phyloP scores from a whole-genome alignment of 2,329 filamentous ascomycete species.

The Phaeomoniella chlamydospora region DNA sequence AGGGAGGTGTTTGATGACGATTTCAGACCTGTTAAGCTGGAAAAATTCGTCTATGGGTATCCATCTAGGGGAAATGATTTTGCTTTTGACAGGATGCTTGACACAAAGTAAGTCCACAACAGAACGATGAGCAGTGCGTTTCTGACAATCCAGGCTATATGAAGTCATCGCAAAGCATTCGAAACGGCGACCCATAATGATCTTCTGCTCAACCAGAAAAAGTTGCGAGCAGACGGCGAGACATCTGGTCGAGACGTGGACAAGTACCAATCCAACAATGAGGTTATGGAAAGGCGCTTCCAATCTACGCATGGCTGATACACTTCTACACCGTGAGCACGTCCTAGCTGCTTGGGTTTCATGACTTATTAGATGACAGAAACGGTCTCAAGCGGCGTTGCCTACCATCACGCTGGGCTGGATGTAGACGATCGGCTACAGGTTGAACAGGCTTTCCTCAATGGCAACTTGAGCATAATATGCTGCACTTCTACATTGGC shows the following conservation, averaged over 20 bases:
- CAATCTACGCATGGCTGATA: too few species aligned
- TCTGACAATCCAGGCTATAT: slow-evolving; percentile 36
- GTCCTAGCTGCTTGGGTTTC: too few species aligned
- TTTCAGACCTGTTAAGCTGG: slow-evolving; percentile 62
- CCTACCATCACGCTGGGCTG: slow-evolving; percentile 72
- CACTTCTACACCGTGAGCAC: too few species aligned
- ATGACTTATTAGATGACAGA: slow-evolving; percentile 17
- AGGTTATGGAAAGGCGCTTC: slow-evolving; percentile 46
- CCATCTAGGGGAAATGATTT: slow-evolving; percentile 54
- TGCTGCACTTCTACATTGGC: slow-evolving; percentile 79
- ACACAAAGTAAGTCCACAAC: slow-evolving; percentile 32
- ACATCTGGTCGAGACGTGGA: slow-evolving; percentile 53
- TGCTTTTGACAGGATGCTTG: slow-evolving; percentile 57
- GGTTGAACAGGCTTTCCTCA: slow-evolving; percentile 54
- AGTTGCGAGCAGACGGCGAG: slow-evolving; percentile 56
- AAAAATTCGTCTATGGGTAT: slow-evolving; percentile 65
- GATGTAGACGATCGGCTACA: slow-evolving; percentile 46
- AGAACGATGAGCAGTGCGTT: neutral
- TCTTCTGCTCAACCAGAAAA: slow-evolving; percentile 69
- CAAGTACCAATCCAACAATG: slow-evolving; percentile 30
- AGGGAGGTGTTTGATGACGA: slow-evolving; percentile 63
- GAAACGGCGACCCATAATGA: slow-evolving; percentile 59
- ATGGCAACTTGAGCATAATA: slow-evolving; percentile 62
- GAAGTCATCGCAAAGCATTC: slow-evolving; percentile 53
- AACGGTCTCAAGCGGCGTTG: slow-evolving; percentile 46